Conservation (phyloP, 2,329 filamentous ascomycete genomes). For the Alternaria burnsii region DNA sequence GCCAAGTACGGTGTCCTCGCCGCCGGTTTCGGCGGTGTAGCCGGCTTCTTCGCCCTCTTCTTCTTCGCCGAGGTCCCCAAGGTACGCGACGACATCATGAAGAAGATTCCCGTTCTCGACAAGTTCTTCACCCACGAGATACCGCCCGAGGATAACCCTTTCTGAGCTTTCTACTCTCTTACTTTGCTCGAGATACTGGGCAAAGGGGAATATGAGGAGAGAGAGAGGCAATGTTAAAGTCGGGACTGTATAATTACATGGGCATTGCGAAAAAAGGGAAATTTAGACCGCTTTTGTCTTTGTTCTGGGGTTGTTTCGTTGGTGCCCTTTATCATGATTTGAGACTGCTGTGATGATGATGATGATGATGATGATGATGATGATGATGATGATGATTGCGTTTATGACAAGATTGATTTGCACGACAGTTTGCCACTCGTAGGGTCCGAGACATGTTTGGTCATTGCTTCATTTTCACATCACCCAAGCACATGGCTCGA, state of each 20-base stretch:
- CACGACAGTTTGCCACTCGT: background rate
- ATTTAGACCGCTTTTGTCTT: conserved; percentile 7
- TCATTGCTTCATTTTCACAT: conserved; percentile 41
- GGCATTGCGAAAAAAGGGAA: background rate
- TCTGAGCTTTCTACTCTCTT: conserved; percentile 42
- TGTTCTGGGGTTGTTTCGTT: background rate
- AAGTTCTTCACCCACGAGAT: conserved; percentile 65
- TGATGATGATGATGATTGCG: background rate
- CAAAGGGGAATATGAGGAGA: too few species aligned
- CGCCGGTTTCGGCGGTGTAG: conserved; percentile 64
- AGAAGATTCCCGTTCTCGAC: conserved; percentile 67
- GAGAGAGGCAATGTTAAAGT: conserved; percentile 7
- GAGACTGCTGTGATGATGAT: background rate
- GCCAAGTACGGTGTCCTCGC: conserved; percentile 56
- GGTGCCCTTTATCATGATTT: too few species aligned
- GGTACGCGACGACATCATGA: conserved; percentile 69
- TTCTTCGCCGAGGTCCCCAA: conserved; percentile 71
- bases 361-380: background rate
- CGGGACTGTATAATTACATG: conserved; percentile 15
- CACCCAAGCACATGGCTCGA: conserved; percentile 24
- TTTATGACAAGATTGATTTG: background rate
- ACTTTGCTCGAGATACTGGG: too few species aligned
- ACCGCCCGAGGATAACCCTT: conserved; percentile 71
- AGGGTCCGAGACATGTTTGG: conserved; percentile 4
- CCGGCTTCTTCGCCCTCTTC: conserved; percentile 68